Percentiles rank a stretch among this genome's conserved stretches.
These are phyloP conservation scores for Cercophora samala DNA, from an alignment of 495 filamentous ascomycete species.

Conservation along the genomic window DNA sequence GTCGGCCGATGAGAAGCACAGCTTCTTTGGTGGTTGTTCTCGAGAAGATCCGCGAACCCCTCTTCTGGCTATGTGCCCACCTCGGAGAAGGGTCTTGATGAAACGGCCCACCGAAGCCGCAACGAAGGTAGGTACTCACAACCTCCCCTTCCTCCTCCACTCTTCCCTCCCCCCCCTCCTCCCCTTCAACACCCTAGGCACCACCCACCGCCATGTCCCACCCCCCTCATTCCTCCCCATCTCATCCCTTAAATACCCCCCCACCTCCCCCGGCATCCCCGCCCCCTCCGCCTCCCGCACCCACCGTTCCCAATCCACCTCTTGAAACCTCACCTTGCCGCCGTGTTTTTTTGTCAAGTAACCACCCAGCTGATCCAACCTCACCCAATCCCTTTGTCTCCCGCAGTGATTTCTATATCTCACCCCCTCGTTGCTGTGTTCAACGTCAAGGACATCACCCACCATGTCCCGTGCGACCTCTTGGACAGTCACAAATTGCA, in stretches of 20 bases:
- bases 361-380: slow-evolving; percentile 9
- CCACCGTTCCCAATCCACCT: neutral
- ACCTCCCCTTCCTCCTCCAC: slow-evolving; percentile 39
- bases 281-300: neutral
- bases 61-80: no score
- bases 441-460: neutral
- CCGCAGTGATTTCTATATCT: slow-evolving; percentile 14
- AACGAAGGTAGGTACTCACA: no score
- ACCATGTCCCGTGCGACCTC: slow-evolving; percentile 9
- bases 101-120: no score
- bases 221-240: neutral
- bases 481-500: slow-evolving; percentile 12
- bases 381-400: slow-evolving; percentile 10
- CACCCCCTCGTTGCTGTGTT: neutral
- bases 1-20: no score
- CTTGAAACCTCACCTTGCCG: neutral
- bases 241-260: slow-evolving; percentile 4
- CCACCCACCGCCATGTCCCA: neutral
- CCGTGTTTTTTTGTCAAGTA: slow-evolving; percentile 8
- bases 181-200: slow-evolving; percentile 11
- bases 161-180: neutral
- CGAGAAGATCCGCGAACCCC: no score
- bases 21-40: no score
- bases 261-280: slow-evolving; percentile 13
- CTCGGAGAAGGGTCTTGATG: no score